Evolutionary conservation across 805 yeast species (phyloP).

Genomic region (Cyberlindnera xishuangbannaensis): DNA sequence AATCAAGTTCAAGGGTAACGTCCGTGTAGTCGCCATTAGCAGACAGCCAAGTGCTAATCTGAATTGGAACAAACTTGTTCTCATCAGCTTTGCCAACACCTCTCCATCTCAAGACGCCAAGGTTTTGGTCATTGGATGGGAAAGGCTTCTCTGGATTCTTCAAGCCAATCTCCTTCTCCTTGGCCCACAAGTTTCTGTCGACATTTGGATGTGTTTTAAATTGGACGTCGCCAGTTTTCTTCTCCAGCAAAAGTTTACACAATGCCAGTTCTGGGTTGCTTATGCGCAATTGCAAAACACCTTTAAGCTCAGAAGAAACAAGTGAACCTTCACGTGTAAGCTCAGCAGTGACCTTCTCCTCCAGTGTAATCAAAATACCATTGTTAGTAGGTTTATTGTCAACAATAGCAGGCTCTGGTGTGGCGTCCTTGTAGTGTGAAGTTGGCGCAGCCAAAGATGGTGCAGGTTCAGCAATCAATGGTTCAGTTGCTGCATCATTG

Average conservation of each 20-base stretch:
- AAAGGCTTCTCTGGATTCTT: conserved; percentile 75
- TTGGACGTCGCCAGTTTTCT: conserved; percentile 48
- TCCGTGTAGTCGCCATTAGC: conserved; percentile 56
- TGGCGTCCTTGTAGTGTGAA: background rate
- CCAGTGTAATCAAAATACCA: conserved; percentile 73
- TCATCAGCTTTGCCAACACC: conserved; percentile 60
- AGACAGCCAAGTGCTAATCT: conserved; percentile 80
- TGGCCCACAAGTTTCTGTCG: conserved; percentile 65
- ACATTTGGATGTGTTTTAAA: conserved; percentile 96
- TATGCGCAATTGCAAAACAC: conserved; percentile 84
- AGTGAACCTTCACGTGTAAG: conserved; percentile 80
- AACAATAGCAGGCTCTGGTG: conserved; percentile 13
- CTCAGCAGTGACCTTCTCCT: conserved; percentile 73
- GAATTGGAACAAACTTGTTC: conserved; percentile 52
- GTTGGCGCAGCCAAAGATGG: conserved; percentile 10
- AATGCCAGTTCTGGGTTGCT: conserved; percentile 68
- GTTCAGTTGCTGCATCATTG: conserved; percentile 21
- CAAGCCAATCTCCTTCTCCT: conserved; percentile 55
- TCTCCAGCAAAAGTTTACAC: conserved; percentile 54
- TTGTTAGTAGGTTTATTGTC: conserved; percentile 43
- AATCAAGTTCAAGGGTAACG: conserved; percentile 87
- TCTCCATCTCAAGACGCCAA: conserved; percentile 93
- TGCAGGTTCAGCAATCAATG: conserved; percentile 28
- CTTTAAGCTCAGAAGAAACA: conserved; percentile 70
- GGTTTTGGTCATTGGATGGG: conserved; percentile 85